These are phyloP conservation scores for Parachaetomium inaequale DNA, from an alignment of 495 filamentous ascomycete species.

Conservation along the genomic window DNA sequence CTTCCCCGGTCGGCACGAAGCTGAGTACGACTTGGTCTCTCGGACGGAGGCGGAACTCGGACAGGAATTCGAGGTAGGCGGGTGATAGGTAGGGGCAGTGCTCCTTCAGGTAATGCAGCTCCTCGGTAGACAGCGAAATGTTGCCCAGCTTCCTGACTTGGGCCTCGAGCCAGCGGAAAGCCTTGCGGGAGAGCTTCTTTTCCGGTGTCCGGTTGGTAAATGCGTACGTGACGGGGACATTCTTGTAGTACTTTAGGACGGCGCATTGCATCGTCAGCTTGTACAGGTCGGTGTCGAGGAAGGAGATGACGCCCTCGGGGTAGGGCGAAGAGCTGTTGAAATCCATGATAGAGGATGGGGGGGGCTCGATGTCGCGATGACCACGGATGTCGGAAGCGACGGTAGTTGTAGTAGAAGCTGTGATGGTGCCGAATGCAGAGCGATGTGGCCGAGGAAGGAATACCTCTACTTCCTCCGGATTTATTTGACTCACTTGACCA, in stretches of 20 bases:
- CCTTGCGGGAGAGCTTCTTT: conserved; percentile 79
- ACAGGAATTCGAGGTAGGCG: conserved; percentile 74
- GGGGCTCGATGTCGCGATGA: not conserved
- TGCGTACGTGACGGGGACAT: conserved; percentile 80
- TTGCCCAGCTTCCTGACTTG: conserved; percentile 80
- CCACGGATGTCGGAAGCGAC: not conserved
- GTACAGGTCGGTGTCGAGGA: conserved; percentile 96
- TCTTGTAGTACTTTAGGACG: conserved; percentile 81
- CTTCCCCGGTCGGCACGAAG: conserved; percentile 59
- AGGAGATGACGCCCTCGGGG: conserved; percentile 74
- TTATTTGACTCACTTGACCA: not conserved
- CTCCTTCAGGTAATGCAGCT: conserved; percentile 70
- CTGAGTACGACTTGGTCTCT: conserved; percentile 69
- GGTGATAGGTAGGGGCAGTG: conserved; percentile 78
- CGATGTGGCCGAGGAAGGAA: not conserved
- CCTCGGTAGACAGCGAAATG: conserved; percentile 70
- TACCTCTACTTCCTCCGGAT: too few relatives aligned
- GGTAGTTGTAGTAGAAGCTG: not conserved
- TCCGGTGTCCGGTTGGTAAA: conserved; percentile 94
- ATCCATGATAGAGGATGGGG: conserved; percentile 38
- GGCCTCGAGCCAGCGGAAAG: conserved; percentile 77
- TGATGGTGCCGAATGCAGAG: not conserved
- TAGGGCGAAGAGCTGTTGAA: conserved; percentile 56
- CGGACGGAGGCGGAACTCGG: conserved; percentile 74
- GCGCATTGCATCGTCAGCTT: conserved; percentile 99